A percentile compares a stretch with the other conserved stretches of the same genome.
phyloP scores from a whole-genome alignment of 1,284 basidiomycete genomes.

The Moniliophthora roreri region DNA sequence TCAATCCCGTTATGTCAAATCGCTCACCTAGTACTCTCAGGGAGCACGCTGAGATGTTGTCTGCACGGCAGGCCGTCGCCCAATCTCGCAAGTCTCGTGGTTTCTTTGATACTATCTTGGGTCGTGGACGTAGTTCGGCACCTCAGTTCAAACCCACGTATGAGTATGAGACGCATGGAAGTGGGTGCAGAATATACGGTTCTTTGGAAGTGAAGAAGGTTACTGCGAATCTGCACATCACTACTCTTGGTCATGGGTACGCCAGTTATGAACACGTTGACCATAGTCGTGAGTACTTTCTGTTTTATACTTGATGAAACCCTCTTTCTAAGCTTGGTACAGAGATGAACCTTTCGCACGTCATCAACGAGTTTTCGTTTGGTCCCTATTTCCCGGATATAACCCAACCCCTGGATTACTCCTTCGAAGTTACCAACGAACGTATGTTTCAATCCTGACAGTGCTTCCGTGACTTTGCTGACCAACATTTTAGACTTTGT shows the following conservation, averaged over 20 bases:
- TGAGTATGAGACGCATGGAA: slow-evolving; percentile 63
- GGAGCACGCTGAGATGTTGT: slow-evolving; percentile 63
- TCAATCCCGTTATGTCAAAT: not conserved
- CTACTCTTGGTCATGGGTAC: slow-evolving; percentile 94
- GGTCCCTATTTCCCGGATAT: slow-evolving; percentile 97
- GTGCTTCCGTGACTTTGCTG: slow-evolving; percentile 1
- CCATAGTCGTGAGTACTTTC: slow-evolving; percentile 63
- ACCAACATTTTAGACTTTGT: slow-evolving; percentile 69
- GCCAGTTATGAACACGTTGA: slow-evolving; percentile 85
- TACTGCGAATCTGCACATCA: slow-evolving; percentile 90
- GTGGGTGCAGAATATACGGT: slow-evolving; percentile 86
- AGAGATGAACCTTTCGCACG: slow-evolving; percentile 97
- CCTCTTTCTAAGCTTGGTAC: not conserved
- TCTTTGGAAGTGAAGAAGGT: slow-evolving; percentile 87
- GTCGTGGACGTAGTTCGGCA: slow-evolving; percentile 32
- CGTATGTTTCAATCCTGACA: slow-evolving; percentile 41
- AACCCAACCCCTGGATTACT: slow-evolving; percentile 90
- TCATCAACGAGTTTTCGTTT: slow-evolving; percentile 96
- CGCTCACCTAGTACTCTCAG: slow-evolving; percentile 26
- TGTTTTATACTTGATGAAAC: slow-evolving; percentile 4
- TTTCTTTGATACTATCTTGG: slow-evolving; percentile 57
- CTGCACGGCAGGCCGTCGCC: slow-evolving; percentile 65
- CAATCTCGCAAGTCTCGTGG: slow-evolving; percentile 74
- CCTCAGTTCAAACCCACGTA: slow-evolving; percentile 67
- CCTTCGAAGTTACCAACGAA: slow-evolving; percentile 79